Evolutionary conservation across 306 rosid genomes (phyloP), one percentile per base, ranked within the genome.

Genomic region (Phaseolus lunatus): DNA sequence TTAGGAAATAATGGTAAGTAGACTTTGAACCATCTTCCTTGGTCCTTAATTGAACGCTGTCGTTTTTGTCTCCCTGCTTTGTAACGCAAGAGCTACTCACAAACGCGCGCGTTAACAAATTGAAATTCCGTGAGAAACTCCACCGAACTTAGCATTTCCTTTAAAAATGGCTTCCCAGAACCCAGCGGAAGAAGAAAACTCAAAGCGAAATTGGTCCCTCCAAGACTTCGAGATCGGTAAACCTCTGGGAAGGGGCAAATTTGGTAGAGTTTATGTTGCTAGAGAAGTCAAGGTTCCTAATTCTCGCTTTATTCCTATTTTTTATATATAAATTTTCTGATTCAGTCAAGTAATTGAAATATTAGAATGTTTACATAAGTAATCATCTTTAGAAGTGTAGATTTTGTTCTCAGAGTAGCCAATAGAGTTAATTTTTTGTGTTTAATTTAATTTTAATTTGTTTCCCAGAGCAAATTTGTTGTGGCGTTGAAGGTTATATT

Each of bases 171-270:
- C 19, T 58, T 26, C 41, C 11, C 41, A 27, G 27, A 26, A 20
- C 24, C 61, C 72, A 31, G 26, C 29, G 48, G 45, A 71, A 7
- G 76, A 70, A 49, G 62, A 53, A 24, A 79, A 45, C 57, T 65
- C 81, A 14, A 81, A 81, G 75, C 74, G 76, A 39, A 47, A 72
- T 11, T 89, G 98, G 98, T 91, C 93, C 29, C 59, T 93, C 67
- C 37, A 57, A 7, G 92, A 91, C 62, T 93, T 93, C 83, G 92
- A 91, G 87, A 89, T 93, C 53, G 97, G 97, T 44, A 93, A 89
- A 58, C 97, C 93, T 18, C 93, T 93, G 8, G 97, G 98, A 0
- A 91, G 72, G 76, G 98, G 97, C n/a, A 93, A 93, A 77, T 93
- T 93, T 80, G 98, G 98, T 16, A 75, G 97, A 45, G 98, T 93